Base-by-base conservation (phyloP, 2,329 filamentous ascomycete species). In the Alternaria consortialis region DNA sequence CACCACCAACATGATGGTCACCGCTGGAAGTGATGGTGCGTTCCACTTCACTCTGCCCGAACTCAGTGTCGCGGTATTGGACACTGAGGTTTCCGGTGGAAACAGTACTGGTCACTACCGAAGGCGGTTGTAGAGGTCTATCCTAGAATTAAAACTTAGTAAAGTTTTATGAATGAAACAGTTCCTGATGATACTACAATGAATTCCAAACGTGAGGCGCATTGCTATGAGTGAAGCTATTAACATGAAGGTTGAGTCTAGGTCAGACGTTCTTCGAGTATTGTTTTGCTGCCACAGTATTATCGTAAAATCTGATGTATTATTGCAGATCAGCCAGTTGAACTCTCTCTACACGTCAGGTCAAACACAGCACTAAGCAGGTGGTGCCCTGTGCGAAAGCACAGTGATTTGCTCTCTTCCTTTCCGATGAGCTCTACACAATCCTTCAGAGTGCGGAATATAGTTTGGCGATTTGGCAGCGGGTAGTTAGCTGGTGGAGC, bases 11-110 rank as follows among this genome's bases (percentile, higher is more conserved):
- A 71, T 34, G 5, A 57, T 65, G 13, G 2, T 77, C 31, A 65
- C 54, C 15, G 74, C 74, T 2, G 80, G 79, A 15, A 67, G 72
- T 3, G 76, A 81, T 27, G 86, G 86, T 2, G 73, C 67, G 2
- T 87, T 88, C 65, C 74, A 74, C 43, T 88, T 88, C 66, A 79
- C 71, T 27, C 61, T 89, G 68, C 86, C 86, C 0, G 78, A 85
- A 64, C 74, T 87, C 58, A 87, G 85, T 65, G 82, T 88, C 50
- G 85, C 85, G 13, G 82, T 88, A 2, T 69, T 89, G 53, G 84
- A 87, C 42, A 74, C 72, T 15, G 76, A 70, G 39, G 43, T 58
- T 48, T 12, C 36, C 7, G 46, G 44, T 42, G 34, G 53, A 39
- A 56, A 56, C 17, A 51, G 39, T 20, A 60, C 53, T 34, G 23